These are phyloP conservation scores for Lolium rigidum DNA, from an alignment of 176 grass and related monocot species.

Conservation along the genomic window DNA sequence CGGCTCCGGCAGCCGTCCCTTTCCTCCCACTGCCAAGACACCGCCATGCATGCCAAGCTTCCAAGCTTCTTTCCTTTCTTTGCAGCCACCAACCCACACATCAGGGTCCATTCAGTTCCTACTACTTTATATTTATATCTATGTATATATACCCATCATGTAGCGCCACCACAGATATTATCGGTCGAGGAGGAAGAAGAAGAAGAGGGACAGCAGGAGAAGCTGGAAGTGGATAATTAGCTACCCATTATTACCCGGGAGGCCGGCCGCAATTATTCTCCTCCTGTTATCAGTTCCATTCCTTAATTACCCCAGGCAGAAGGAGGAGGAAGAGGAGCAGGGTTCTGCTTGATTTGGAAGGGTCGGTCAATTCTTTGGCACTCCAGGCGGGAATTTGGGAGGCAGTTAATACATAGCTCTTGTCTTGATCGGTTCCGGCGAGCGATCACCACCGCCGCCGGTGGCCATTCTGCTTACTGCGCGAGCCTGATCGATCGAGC, in stretches of 20 bases:
- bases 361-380: not conserved
- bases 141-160: not conserved
- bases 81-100: constrained; percentile 43
- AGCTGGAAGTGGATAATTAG: constrained; percentile 20
- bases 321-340: not conserved
- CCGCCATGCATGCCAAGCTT: constrained; percentile 45
- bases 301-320: not conserved
- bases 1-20: constrained; percentile 9
- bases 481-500: not conserved
- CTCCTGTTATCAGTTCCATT: constrained; percentile 20
- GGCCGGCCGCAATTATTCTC: not conserved
- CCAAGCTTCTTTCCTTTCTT: constrained; percentile 21
- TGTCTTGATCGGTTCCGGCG: not conserved
- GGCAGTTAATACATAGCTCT: not conserved
- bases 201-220: not conserved
- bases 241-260: not conserved
- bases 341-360: not conserved
- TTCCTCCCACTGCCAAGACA: constrained; percentile 45
- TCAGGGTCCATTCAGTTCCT: not conserved
- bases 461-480: not conserved
- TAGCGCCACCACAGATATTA: not conserved
- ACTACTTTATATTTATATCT: not conserved
- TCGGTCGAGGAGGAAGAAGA: not conserved
- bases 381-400: not conserved
- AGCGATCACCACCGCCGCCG: not conserved